These are phyloP conservation scores for Sporothrix variecibatus DNA, from an alignment of 2,329 filamentous ascomycete genomes.

Conservation along the genomic window DNA sequence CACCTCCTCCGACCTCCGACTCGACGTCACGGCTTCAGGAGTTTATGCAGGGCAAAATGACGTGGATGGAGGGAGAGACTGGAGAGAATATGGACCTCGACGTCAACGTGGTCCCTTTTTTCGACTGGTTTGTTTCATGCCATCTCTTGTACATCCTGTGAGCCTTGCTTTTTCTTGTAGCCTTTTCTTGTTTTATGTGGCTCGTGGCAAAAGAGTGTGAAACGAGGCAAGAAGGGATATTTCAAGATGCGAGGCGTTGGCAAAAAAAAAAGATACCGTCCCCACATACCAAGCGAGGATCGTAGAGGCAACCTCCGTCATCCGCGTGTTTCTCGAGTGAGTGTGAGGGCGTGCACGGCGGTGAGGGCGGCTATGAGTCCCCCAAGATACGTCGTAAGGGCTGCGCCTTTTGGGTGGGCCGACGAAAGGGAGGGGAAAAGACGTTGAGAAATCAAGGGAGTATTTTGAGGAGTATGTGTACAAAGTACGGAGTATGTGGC, in stretches of 20 bases:
- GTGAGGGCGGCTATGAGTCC: neutral
- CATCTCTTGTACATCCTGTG: neutral
- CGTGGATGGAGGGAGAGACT: neutral
- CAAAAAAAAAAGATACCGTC: neutral
- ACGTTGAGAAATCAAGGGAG: neutral
- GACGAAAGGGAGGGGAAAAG: neutral
- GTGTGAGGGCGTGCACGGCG: neutral
- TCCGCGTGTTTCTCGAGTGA: neutral
- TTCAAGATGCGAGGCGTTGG: neutral
- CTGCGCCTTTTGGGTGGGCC: neutral
- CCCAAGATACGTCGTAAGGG: neutral
- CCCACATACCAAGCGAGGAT: slow-evolving; percentile 17
- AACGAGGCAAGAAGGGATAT: neutral
- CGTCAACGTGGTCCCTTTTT: neutral
- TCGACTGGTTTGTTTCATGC: neutral
- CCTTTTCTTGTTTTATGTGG: neutral
- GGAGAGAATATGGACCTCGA: neutral
- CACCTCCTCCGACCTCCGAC: neutral
- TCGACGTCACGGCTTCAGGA: neutral
- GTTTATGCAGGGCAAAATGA: neutral
- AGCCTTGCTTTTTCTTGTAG: neutral
- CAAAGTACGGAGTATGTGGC: neutral
- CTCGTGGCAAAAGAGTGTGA: neutral
- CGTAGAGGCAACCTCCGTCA: neutral
- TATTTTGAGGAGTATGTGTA: too few species aligned